Base-by-base conservation (phyloP, 2,329 filamentous ascomycete species). In the Coniochaeta sp. region DNA sequence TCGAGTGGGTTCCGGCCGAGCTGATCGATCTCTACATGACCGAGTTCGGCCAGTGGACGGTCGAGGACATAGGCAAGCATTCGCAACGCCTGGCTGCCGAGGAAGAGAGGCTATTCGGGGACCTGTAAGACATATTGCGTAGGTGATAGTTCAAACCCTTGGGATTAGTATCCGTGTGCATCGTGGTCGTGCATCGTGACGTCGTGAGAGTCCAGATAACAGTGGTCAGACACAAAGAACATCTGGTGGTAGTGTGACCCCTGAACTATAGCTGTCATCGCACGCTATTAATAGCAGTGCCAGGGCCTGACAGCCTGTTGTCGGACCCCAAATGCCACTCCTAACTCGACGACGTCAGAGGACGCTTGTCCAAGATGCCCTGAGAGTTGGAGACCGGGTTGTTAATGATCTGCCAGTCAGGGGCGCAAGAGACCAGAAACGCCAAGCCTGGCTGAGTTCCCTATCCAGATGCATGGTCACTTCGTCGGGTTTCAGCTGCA, bases 1-100 rank as follows among this genome's bases (percentile, higher is more conserved):
- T 87, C 56, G 84, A 88, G 71, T 87, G 83, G 84, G 74, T 86
- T 47, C 76, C 81, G 1, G 67, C 77, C 0, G 60, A 66, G 9
- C 67, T 85, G 47, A 73, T 87, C 6, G 77, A 86, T 65, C 70
- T 71, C 0, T 87, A 84, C 65, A 70, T 85, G 34, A 83, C 80
- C 3, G 83, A 88, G 58, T 71, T 79, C 5, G 84, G 83, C 0
- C 65, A 77, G 30, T 75, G 72, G 71, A 71, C 65, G 2, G 62
- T 67, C 8, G 63, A 72, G 22, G 73, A 75, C n/a, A 77, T 84
- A 24, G 65, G 63, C 4, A 61, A 67, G 30, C 72, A 73, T 58
- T 80, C 80, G 0, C 62, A 65, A 5, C 68, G 69, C 60, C 66
- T 79, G 12, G 69, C 65, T 2, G 62, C 66, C 17, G 71, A 77